phyloP scores from a whole-genome alignment of 129 eudicot species.

The Erigeron canadensis region DNA sequence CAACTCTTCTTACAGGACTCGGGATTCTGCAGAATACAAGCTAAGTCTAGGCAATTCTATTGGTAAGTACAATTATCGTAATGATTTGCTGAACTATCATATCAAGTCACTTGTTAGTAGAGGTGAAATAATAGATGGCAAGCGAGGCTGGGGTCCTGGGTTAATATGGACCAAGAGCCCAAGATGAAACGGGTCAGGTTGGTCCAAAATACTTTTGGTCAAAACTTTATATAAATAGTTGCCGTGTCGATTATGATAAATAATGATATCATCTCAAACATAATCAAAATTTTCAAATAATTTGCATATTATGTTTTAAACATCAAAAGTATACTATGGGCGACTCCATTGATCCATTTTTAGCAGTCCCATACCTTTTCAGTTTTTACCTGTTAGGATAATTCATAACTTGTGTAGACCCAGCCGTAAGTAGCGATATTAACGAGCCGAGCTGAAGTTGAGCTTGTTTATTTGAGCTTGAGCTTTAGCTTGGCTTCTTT shows the following conservation, averaged over 20 bases:
- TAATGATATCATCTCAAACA: neutral
- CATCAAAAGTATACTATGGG: neutral
- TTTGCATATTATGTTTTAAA: neutral
- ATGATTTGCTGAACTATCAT: neutral
- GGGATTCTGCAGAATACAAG: conserved; percentile 89
- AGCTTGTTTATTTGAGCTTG: no score
- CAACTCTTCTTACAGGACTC: conserved; percentile 84
- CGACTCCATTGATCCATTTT: no score
- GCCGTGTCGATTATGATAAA: neutral
- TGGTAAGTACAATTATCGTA: conserved; percentile 47
- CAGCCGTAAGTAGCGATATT: no score
- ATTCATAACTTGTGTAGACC: no score
- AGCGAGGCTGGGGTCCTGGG: neutral
- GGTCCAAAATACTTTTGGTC: neutral
- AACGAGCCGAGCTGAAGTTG: no score
- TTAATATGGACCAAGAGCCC: neutral
- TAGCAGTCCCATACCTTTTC: no score
- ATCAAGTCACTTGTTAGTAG: conserved; percentile 21
- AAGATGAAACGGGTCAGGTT: neutral
- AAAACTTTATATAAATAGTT: neutral
- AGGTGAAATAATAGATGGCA: neutral
- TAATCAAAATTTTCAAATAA: neutral
- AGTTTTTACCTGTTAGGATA: no score
- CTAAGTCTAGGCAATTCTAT: conserved; percentile 88
- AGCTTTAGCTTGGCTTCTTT: no score